These are phyloP conservation scores for Allium fistulosum DNA, from an alignment of 106 monocot genomes.

Conservation along the genomic window DNA sequence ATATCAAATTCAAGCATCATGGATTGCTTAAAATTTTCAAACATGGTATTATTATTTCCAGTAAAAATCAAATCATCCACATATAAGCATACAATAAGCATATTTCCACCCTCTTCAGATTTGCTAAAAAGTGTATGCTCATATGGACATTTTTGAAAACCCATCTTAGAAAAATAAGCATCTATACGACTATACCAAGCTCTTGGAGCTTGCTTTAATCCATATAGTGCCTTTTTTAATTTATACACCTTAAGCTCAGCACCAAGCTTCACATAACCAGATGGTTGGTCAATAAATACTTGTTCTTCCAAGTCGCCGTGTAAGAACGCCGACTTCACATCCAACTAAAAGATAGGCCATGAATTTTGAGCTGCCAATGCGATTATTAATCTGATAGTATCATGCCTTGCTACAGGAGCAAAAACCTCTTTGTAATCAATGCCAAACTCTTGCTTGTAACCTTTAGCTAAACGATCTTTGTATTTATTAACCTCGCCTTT, in stretches of 20 bases:
- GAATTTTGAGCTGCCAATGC: background rate
- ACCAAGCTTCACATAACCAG: background rate
- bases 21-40: background rate
- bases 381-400: background rate
- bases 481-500: background rate
- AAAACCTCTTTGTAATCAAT: background rate
- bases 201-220: background rate
- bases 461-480: background rate
- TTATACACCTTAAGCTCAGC: background rate
- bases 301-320: background rate
- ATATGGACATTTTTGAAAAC: background rate
- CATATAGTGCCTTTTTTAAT: background rate
- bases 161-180: too few relatives aligned
- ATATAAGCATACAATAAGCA: background rate
- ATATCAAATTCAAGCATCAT: constrained; percentile 3
- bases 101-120: background rate
- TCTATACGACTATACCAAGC: background rate
- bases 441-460: background rate
- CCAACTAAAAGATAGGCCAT: background rate
- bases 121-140: background rate
- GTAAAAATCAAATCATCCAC: constrained; percentile 6
- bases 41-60: background rate
- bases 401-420: background rate
- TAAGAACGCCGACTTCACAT: background rate
- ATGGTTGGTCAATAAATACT: background rate